phyloP scores from a whole-genome alignment of 805 yeast genomes.

The Pichia gijzeniarum region DNA sequence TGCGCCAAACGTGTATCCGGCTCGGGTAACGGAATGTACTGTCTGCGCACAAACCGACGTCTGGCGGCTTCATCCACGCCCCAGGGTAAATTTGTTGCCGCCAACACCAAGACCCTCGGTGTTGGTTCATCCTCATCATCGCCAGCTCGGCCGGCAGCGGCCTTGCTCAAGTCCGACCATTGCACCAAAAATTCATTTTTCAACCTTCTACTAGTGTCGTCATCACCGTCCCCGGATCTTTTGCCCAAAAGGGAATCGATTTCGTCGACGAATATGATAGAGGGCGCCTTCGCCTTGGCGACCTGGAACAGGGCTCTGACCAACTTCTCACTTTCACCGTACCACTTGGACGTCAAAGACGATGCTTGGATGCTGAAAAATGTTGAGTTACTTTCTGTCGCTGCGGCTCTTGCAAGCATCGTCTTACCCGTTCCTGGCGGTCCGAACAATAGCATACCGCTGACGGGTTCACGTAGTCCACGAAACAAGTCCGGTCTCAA shows the following conservation, averaged over 20 bases:
- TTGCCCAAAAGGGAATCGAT: constrained; percentile 85
- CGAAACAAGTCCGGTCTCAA: constrained; percentile 86
- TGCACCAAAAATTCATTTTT: constrained; percentile 91
- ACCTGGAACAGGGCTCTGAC: constrained; percentile 82
- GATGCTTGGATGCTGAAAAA: constrained; percentile 90
- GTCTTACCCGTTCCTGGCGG: constrained; percentile 99
- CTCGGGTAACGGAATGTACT: constrained; percentile 92
- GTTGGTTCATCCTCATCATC: constrained; percentile 44
- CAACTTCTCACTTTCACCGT: constrained; percentile 92
- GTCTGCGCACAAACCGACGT: constrained; percentile 84
- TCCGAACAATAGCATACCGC: constrained; percentile 95
- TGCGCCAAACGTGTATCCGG: constrained; percentile 72
- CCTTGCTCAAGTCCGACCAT: constrained; percentile 88
- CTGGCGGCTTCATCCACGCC: constrained; percentile 95
- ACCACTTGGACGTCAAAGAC: constrained; percentile 75
- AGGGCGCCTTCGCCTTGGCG: constrained; percentile 82
- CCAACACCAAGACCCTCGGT: constrained; percentile 78
- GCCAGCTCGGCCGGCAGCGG: constrained; percentile 60
- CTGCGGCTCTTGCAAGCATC: constrained; percentile 95
- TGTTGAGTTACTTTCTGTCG: constrained; percentile 89
- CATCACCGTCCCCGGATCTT: constrained; percentile 61
- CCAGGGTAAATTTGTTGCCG: constrained; percentile 97
- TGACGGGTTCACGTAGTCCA: constrained; percentile 88
- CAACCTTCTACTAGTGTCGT: constrained; percentile 83
- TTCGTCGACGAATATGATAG: constrained; percentile 93